phyloP scores from a whole-genome alignment of 2,329 filamentous ascomycete genomes.

The Ophiostoma tasmaniense region DNA sequence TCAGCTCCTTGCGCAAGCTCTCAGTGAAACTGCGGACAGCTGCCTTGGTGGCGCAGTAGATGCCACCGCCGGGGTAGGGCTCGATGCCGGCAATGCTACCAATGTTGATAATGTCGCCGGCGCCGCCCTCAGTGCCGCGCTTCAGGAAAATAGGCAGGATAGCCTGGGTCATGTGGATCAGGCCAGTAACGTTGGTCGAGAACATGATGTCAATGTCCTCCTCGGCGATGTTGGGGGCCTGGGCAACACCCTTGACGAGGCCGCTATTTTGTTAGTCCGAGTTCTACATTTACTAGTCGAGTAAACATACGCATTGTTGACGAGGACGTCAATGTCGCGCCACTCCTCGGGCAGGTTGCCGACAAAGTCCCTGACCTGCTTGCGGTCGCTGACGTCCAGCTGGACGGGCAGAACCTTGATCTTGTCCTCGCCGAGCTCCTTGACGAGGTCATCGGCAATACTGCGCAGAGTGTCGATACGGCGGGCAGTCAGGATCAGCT shows the following conservation, averaged over 20 bases:
- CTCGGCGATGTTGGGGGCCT: slow-evolving; percentile 72
- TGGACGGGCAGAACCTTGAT: slow-evolving; percentile 76
- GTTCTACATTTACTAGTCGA: no score
- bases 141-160: slow-evolving; percentile 74
- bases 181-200: slow-evolving; percentile 82
- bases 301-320: slow-evolving; percentile 95
- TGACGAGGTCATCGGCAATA: slow-evolving; percentile 65
- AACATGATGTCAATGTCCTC: slow-evolving; percentile 86
- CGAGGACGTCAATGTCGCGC: slow-evolving; percentile 74
- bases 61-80: slow-evolving; percentile 73
- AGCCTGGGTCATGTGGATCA: slow-evolving; percentile 95
- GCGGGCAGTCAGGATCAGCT: slow-evolving; percentile 81
- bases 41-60: slow-evolving; percentile 91
- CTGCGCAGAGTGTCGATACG: slow-evolving; percentile 69
- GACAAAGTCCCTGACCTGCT: slow-evolving; percentile 67
- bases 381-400: slow-evolving; percentile 76
- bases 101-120: slow-evolving; percentile 90
- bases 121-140: slow-evolving; percentile 59
- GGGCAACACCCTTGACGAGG: slow-evolving; percentile 78
- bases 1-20: slow-evolving; percentile 70
- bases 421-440: slow-evolving; percentile 74
- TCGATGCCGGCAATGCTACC: slow-evolving; percentile 88
- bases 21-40: slow-evolving; percentile 82
- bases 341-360: slow-evolving; percentile 68
- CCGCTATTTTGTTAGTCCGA: slow-evolving; percentile 55